Evolutionary conservation across 441 rosid species (phyloP).

Genomic region (Gossypium davidsonii): DNA sequence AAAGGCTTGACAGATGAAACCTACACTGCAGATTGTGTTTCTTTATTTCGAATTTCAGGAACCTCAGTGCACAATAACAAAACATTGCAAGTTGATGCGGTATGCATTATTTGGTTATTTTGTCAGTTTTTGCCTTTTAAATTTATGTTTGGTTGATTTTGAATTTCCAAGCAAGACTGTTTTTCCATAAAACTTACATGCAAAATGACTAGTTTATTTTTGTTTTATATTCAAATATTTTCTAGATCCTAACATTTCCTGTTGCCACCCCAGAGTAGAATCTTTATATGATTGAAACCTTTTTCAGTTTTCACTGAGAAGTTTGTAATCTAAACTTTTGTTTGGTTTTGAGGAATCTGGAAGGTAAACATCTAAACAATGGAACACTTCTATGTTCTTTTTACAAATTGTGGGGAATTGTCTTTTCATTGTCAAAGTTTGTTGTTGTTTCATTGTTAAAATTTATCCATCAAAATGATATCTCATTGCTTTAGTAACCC

Average conservation of each 20-base stretch:
- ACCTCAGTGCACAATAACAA: constrained; percentile 68
- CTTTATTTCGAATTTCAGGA: constrained; percentile 81
- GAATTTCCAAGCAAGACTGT: not conserved
- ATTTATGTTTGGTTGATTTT: constrained; percentile 1
- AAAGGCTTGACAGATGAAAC: constrained; percentile 67
- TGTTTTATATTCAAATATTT: not conserved
- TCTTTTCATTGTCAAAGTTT: not conserved
- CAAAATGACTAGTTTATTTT: not conserved
- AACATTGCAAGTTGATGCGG: constrained; percentile 85
- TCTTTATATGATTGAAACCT: not conserved
- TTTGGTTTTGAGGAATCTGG: not conserved
- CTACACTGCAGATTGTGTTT: constrained; percentile 62
- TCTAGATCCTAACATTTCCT: not conserved
- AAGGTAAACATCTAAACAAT: not conserved
- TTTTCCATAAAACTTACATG: not conserved
- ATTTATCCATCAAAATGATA: not conserved
- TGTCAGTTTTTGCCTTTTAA: not conserved
- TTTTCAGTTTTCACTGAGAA: not conserved
- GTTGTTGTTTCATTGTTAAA: not conserved
- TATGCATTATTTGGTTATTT: constrained; percentile 30
- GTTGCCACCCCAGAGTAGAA: not conserved
- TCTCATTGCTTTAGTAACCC: not conserved
- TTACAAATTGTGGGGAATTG: not conserved
- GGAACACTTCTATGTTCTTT: not conserved
- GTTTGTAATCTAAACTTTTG: not conserved